Percentiles rank a stretch among this genome's conserved stretches.
Evolutionary conservation across 768 basidiomycete species (phyloP).

Genomic region (Megacollybia marginata): DNA sequence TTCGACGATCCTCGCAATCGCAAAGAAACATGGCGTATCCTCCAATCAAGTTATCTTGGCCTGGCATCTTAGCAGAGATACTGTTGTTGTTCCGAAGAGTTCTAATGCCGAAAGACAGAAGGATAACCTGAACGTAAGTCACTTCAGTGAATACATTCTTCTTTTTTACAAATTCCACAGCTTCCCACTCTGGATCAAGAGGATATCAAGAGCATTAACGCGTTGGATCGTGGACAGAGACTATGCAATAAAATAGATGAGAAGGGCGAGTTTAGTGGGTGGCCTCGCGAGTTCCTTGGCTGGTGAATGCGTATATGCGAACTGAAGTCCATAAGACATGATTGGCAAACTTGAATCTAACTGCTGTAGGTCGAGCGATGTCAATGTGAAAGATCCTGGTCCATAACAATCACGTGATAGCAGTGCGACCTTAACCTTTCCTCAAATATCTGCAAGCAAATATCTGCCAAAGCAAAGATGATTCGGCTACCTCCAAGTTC

Average conservation of each 20-base stretch:
- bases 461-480: no score
- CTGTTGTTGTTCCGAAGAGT: constrained; percentile 15
- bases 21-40: constrained; percentile 8
- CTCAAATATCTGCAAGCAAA: no score
- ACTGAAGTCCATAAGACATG: no score
- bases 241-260: constrained; percentile 31
- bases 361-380: no score
- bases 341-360: no score
- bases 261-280: constrained; percentile 28
- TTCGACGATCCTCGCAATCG: constrained; percentile 14
- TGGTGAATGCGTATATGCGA: constrained; percentile 14
- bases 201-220: constrained; percentile 37
- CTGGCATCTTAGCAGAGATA: constrained; percentile 3
- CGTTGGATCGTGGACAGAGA: constrained; percentile 33
- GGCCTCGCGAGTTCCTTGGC: constrained; percentile 30
- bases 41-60: constrained; percentile 5
- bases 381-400: no score
- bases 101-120: constrained; percentile 26
- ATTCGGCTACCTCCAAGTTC: no score
- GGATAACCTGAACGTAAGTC: constrained; percentile 21
- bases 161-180: constrained; percentile 39
- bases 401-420: no score
- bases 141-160: constrained; percentile 17
- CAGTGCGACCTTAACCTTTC: no score
- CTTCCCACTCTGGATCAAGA: constrained; percentile 28